Conservation (phyloP, 176 grass and related monocot genomes). For the Oryza brachyantha region DNA sequence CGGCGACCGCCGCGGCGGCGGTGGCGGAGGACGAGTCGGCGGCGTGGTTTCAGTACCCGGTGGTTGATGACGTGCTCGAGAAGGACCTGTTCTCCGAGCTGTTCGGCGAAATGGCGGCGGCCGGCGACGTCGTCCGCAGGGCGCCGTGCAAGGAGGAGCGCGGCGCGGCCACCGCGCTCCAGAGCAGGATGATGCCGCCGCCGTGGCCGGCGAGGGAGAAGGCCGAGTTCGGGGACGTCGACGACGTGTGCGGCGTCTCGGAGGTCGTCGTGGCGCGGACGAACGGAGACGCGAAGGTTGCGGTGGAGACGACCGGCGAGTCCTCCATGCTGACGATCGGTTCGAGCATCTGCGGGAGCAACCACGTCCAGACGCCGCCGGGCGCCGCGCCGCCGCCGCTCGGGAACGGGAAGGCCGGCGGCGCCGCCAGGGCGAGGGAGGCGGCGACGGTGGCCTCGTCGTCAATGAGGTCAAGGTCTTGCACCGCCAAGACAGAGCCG, state of each 20-base stretch:
- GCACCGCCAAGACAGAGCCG: slow-evolving; percentile 17
- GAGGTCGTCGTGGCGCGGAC: neutral
- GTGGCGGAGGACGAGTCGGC: slow-evolving; percentile 29
- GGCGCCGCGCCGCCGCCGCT: neutral
- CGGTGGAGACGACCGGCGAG: neutral
- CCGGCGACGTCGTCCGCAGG: neutral
- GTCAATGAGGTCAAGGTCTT: slow-evolving; percentile 28
- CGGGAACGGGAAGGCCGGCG: neutral
- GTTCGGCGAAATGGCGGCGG: slow-evolving; percentile 31
- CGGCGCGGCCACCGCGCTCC: neutral
- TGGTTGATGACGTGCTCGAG: slow-evolving; percentile 35
- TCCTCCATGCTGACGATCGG: slow-evolving; percentile 56
- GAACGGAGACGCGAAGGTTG: neutral
- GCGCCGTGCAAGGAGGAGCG: slow-evolving; percentile 26
- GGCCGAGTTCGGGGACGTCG: neutral
- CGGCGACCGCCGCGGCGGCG: neutral
- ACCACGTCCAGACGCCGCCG: slow-evolving; percentile 28
- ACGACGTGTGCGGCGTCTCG: neutral
- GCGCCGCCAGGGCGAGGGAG: neutral
- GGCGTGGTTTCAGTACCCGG: slow-evolving; percentile 55
- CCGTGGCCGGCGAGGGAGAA: neutral
- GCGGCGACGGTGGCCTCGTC: slow-evolving; percentile 15
- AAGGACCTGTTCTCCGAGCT: slow-evolving; percentile 59
- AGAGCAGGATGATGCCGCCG: slow-evolving; percentile 42
- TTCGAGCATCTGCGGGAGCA: slow-evolving; percentile 56